Evolutionary conservation across 2,329 filamentous ascomycete genomes (phyloP).

Genomic region (Didymella exigua): DNA sequence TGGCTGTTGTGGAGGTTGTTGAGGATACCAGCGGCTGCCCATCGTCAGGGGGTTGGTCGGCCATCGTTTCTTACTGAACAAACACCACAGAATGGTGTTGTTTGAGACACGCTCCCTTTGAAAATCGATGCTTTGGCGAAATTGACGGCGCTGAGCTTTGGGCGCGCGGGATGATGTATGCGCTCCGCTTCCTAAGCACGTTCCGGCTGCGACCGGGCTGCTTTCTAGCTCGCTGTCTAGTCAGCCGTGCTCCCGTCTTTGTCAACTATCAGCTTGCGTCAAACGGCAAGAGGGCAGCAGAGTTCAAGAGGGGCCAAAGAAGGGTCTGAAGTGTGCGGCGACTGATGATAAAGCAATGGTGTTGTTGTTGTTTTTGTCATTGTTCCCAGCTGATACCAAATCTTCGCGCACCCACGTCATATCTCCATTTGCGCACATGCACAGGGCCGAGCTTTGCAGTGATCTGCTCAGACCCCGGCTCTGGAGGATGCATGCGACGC

Average conservation of each 20-base stretch:
- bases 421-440: constrained; percentile 6
- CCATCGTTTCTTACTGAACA: constrained; percentile 20
- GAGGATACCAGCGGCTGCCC: constrained; percentile 20
- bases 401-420: constrained; percentile 11
- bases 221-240: constrained; percentile 23
- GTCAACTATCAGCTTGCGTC: neutral
- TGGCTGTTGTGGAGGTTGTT: constrained; percentile 35
- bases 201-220: constrained; percentile 24
- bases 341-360: neutral
- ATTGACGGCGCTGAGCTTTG: constrained; percentile 16
- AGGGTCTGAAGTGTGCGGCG: neutral
- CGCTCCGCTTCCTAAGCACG: constrained; percentile 17
- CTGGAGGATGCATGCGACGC: neutral
- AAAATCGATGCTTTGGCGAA: constrained; percentile 12
- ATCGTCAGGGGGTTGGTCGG: constrained; percentile 15
- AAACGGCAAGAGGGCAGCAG: neutral
- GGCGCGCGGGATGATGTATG: constrained; percentile 20
- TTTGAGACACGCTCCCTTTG: constrained; percentile 4
- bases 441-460: neutral
- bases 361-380: constrained; percentile 2
- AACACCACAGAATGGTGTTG: constrained; percentile 8
- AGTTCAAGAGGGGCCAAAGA: neutral
- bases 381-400: neutral
- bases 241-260: constrained; percentile 19
- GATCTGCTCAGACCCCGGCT: constrained; percentile 10